Percentiles rank a stretch among this genome's conserved stretches.
Conservation (phyloP, 2,329 filamentous ascomycete genomes). For the Phyllachora maydis region DNA sequence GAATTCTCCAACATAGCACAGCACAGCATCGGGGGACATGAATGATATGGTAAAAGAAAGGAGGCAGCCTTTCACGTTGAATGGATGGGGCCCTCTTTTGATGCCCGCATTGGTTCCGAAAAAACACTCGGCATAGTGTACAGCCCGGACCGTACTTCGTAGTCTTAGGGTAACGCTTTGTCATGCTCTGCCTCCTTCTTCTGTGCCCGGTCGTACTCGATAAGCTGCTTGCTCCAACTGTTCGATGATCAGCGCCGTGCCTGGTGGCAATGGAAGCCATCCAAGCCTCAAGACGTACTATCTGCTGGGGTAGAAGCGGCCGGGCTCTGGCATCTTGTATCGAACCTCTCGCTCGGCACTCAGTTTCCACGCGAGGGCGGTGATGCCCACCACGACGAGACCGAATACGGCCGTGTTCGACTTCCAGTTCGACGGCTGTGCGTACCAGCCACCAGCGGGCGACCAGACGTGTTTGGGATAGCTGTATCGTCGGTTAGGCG, state of each 20-base stretch:
- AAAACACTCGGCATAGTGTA: too few relatives aligned
- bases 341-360: slow-evolving; percentile 57
- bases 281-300: slow-evolving; percentile 52
- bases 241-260: neutral
- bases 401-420: slow-evolving; percentile 44
- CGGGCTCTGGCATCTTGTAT: slow-evolving; percentile 58
- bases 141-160: too few relatives aligned
- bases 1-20: too few relatives aligned
- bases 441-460: slow-evolving; percentile 92
- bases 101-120: too few relatives aligned
- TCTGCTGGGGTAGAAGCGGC: slow-evolving; percentile 69
- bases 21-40: too few relatives aligned
- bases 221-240: slow-evolving; percentile 23
- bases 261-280: too few relatives aligned
- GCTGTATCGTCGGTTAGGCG: slow-evolving; percentile 25
- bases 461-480: slow-evolving; percentile 99
- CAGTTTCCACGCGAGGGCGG: slow-evolving; percentile 43
- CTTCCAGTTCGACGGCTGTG: slow-evolving; percentile 88
- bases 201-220: slow-evolving; percentile 20
- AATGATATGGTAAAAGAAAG: too few relatives aligned
- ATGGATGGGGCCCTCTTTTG: too few relatives aligned
- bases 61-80: too few relatives aligned
- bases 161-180: too few relatives aligned
- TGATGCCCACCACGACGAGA: slow-evolving; percentile 32
- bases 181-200: too few relatives aligned